Conservation (phyloP, 768 basidiomycete species). For the Tylopilus felleus region DNA sequence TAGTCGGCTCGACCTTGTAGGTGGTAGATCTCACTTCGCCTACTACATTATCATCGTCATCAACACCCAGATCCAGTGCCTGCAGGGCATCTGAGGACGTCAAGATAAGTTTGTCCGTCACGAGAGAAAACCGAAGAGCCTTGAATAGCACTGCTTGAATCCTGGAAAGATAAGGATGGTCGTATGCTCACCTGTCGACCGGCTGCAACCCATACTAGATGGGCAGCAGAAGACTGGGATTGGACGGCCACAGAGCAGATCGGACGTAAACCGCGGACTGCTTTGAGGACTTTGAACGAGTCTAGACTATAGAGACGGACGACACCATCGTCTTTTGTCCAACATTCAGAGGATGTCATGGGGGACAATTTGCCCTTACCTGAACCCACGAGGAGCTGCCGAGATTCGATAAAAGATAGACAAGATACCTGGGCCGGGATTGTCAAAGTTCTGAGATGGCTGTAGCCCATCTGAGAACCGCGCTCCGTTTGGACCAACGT, state of each 20-base stretch:
- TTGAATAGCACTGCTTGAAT: not conserved
- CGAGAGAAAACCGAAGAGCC: constrained; percentile 43
- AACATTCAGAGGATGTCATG: not conserved
- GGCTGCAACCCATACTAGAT: constrained; percentile 67
- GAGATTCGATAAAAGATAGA: constrained; percentile 46
- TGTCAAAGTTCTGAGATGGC: constrained; percentile 28
- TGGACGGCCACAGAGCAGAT: constrained; percentile 60
- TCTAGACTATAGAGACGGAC: constrained; percentile 63
- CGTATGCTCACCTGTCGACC: constrained; percentile 47
- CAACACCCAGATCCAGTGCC: constrained; percentile 44
- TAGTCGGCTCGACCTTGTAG: not conserved
- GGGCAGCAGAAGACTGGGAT: constrained; percentile 39
- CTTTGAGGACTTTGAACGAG: constrained; percentile 58
- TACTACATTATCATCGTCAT: constrained; percentile 59
- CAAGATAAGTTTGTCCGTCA: constrained; percentile 51
- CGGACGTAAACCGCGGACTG: constrained; percentile 56
- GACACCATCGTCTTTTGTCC: constrained; percentile 58
- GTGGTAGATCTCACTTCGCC: constrained; percentile 55
- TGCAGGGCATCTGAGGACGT: constrained; percentile 45
- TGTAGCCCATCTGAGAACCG: constrained; percentile 6
- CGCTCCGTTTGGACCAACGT: not conserved
- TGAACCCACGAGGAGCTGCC: constrained; percentile 58
- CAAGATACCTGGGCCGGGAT: constrained; percentile 54
- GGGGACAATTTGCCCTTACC: constrained; percentile 36
- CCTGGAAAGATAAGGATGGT: not conserved